Base-by-base conservation (phyloP, 2,329 filamentous ascomycete species). In the Fusarium temperatum region DNA sequence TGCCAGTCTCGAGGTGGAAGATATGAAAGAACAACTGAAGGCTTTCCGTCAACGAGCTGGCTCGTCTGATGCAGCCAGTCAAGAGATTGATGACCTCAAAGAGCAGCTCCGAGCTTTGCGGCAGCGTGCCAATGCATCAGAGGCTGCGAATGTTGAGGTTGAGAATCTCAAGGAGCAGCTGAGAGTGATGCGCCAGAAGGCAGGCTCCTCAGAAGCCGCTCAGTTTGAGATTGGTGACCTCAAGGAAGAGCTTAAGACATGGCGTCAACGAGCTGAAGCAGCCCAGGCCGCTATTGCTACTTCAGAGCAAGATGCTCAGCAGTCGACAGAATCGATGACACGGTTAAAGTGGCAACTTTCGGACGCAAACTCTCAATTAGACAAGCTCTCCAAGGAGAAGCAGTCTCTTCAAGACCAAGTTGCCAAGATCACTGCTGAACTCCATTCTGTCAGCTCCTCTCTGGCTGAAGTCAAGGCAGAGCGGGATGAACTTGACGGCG, bases 361-460 rank as follows among this genome's bases (percentile, higher is more conserved):
- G n/a, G 89, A 91, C 53, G 84, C 88, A 28, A 90, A 89, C 42
- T 82, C 82, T 32, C 90, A 91, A 68, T 79, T 93, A 30, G 84
- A 88, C 59, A 87, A 86, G 77, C 82, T 89, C 26, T 83, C 86
- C 54, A 86, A 86, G 69, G 92, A 94, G 61, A 92, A 90, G 80
- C 88, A 91, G 73, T 82, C 82, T 9, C 82, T 94, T 20, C 90
- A 93, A 72, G 90, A 92, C 66, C 87, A 92, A 75, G 83, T 93
- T 20, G 84, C 87, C 9, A 88, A 84, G 68, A 82, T 90, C 57
- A 89, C 89, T 63, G 81, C 88, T 12, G 91, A 94, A 74, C 82
- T 94, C 22, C 87, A 89, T 71, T 85, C 88, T 39, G 81, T 92
- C 28, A 87, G 87, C 55, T 83, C 84, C n/a, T 87, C 87, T 2